phyloP scores from a whole-genome alignment of 164 flowering plant genomes.

The Dillenia suffruticosa region DNA sequence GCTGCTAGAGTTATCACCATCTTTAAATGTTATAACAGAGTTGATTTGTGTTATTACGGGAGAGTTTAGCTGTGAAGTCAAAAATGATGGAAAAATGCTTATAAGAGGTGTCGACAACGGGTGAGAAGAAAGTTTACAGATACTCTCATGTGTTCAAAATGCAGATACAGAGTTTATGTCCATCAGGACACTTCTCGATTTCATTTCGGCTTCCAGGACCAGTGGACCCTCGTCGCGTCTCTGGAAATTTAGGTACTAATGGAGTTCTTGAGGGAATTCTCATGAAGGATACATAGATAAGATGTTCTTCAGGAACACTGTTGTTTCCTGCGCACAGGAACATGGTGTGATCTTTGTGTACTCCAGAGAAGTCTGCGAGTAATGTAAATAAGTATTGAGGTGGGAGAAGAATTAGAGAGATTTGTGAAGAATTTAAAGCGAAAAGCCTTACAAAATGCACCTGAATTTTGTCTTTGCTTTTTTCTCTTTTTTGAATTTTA shows the following conservation, averaged over 20 bases:
- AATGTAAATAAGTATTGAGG: too few species aligned
- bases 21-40: not conserved
- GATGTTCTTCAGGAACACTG: too few species aligned
- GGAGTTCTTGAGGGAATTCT: conserved; percentile 72
- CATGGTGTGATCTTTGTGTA: too few species aligned
- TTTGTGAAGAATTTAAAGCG: too few species aligned
- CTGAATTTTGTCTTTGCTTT: too few species aligned
- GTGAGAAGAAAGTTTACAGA: conserved; percentile 40
- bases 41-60: conserved; percentile 26
- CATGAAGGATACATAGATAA: conserved; percentile 24
- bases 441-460: too few species aligned
- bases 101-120: conserved; percentile 61
- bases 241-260: conserved; percentile 52
- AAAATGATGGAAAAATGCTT: conserved; percentile 45
- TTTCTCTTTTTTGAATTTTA: too few species aligned
- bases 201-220: conserved; percentile 77
- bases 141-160: conserved; percentile 41
- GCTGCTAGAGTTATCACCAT: too few species aligned
- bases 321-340: too few species aligned
- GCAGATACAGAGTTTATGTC: conserved; percentile 58
- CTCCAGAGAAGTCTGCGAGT: too few species aligned
- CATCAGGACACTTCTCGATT: conserved; percentile 56
- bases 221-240: conserved; percentile 43
- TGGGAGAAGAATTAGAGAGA: too few species aligned
- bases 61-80: conserved; percentile 60